Percentiles rank a stretch among this genome's conserved stretches.
These are phyloP conservation scores for Pichia sp. DNA, from an alignment of 1,139 yeast species.

Conservation along the genomic window DNA sequence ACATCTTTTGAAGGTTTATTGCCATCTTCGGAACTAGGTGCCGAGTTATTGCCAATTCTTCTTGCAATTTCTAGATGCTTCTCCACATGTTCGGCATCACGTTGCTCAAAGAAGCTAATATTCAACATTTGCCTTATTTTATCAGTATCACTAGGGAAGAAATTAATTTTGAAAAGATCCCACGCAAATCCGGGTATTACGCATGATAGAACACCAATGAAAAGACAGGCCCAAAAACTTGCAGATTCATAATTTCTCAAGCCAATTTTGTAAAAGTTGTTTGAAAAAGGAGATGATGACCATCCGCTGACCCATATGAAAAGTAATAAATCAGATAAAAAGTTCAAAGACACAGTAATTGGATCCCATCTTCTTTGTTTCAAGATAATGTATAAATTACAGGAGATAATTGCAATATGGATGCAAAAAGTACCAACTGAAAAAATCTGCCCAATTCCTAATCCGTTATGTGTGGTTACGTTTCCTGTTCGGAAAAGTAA, in stretches of 20 bases:
- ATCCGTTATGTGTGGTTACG: slow-evolving; percentile 48
- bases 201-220: slow-evolving; percentile 45
- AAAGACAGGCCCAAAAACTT: slow-evolving; percentile 47
- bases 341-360: slow-evolving; percentile 46
- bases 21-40: background rate
- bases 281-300: slow-evolving; percentile 40
- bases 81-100: background rate
- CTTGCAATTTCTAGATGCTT: slow-evolving; percentile 8
- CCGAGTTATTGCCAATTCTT: slow-evolving; percentile 7
- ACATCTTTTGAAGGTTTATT: background rate
- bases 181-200: slow-evolving; percentile 50
- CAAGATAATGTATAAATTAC: slow-evolving; percentile 50
- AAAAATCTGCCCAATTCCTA: slow-evolving; percentile 52
- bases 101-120: slow-evolving; percentile 40
- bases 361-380: slow-evolving; percentile 63
- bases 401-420: slow-evolving; percentile 47
- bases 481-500: slow-evolving; percentile 40
- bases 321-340: slow-evolving; percentile 48
- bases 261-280: slow-evolving; percentile 55
- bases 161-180: slow-evolving; percentile 45
- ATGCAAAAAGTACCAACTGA: slow-evolving; percentile 52
- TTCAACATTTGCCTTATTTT: slow-evolving; percentile 49
- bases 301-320: slow-evolving; percentile 62
- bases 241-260: slow-evolving; percentile 50
- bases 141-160: slow-evolving; percentile 51